Conservation (phyloP, 164 flowering plant genomes). For the Macadamia integrifolia region DNA sequence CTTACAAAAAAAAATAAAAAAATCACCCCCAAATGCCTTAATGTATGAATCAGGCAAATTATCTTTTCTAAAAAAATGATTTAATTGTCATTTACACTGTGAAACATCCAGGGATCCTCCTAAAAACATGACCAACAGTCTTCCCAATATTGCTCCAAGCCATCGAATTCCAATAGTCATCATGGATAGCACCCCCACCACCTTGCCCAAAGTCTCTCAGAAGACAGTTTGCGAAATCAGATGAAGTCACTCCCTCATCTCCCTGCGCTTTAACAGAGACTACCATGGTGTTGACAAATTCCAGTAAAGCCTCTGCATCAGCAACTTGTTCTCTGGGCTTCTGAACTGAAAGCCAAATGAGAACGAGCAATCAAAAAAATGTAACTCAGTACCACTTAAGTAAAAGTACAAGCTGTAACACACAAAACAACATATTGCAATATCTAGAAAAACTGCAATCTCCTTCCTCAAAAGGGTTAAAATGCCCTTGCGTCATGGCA, state of each 20-base stretch:
- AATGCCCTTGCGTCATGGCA: not conserved
- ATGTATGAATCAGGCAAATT: not conserved
- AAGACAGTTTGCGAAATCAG: conserved; percentile 51
- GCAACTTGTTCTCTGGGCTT: conserved; percentile 94
- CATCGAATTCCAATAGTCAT: conserved; percentile 23
- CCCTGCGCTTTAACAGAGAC: conserved; percentile 48
- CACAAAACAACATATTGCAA: too few relatives aligned
- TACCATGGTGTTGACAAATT: conserved; percentile 57
- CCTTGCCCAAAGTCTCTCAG: conserved; percentile 41
- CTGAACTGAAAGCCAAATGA: conserved; percentile 45
- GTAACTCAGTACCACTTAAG: not conserved
- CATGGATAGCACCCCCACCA: conserved; percentile 16
- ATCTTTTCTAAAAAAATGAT: too few relatives aligned
- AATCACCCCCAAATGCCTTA: not conserved
- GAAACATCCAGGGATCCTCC: conserved; percentile 39
- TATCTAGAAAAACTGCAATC: not conserved
- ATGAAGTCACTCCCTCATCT: conserved; percentile 54
- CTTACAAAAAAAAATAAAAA: conserved; percentile 24
- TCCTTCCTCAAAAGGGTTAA: not conserved
- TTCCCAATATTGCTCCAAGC: conserved; percentile 61
- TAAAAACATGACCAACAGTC: conserved; percentile 45
- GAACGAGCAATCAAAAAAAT: not conserved
- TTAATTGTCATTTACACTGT: conserved; percentile 50
- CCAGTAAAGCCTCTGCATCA: conserved; percentile 88
- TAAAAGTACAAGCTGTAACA: not conserved